Evolutionary conservation across 352 stramenopile species (phyloP), one percentile per base, ranked within the genome.

Genomic region (Labyrinthula sp.): DNA sequence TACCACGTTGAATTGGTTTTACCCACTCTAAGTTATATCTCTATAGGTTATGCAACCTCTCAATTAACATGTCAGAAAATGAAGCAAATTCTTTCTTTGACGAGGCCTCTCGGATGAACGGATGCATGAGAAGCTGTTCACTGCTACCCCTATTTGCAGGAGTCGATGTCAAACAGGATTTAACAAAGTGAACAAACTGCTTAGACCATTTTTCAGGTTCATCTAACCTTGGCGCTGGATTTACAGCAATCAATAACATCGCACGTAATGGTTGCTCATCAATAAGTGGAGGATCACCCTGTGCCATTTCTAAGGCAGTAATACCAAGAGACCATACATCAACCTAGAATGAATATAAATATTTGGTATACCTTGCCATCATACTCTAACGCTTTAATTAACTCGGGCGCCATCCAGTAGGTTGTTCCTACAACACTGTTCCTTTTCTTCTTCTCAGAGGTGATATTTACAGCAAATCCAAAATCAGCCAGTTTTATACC

Each of bases 391-490:
- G 75, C 81, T 24, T 69, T 69, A 49, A 92, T 91, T 10, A 80
- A 70, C 58, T 92, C 80, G 8, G 79, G 80, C 3, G 72, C 81
- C 80, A 92, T 92, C 55, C 89, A 92, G 0, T 71, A 79, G 12
- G 83, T 61, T 4, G 80, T 92, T 1, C 80, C 79, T 2, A 89
- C 77, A 41, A 89, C 90, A 0, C 75, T 82, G 20, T 72, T 79
- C 21, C 75, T 69, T 48, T 84, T 80, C 15, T 58, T 56, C 45
- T 45, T 29, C 48, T 48, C 48, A 30, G 27, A 41, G 1, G 14
- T 59, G 5, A 73, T 38, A 21, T 67, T 26, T 15, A 48, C 48
- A 2, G 47, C 57, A 25, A 69, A 57, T 0, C 64, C 64, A 27
- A 73, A 67, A 41, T 72, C 59, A 23, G 38, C 59, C 12, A 74